Percentiles rank a stretch among this genome's conserved stretches.
phyloP scores from a whole-genome alignment of 2,329 filamentous ascomycete species.

The Alternaria brassicae region DNA sequence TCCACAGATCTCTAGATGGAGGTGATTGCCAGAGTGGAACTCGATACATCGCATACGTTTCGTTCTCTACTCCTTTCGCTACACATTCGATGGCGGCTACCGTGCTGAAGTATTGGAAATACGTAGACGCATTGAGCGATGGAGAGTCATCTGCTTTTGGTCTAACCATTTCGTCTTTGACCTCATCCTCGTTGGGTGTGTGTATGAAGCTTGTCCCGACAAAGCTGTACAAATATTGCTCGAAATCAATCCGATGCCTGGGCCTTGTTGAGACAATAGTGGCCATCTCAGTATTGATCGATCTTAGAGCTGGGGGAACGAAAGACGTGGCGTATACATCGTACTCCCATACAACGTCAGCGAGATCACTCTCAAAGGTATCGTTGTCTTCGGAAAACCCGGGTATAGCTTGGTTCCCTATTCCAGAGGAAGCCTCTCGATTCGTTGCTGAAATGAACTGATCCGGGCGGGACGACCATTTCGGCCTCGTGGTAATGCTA shows the following conservation, averaged over 20 bases:
- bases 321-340: slow-evolving; percentile 36
- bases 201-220: slow-evolving; percentile 29
- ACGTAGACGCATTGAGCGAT: slow-evolving; percentile 17
- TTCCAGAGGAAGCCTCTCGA: not conserved
- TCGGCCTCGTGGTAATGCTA: not conserved
- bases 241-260: slow-evolving; percentile 25
- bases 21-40: slow-evolving; percentile 12
- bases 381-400: not conserved
- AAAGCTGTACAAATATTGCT: slow-evolving; percentile 25
- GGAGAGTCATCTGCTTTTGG: not conserved
- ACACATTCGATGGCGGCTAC: slow-evolving; percentile 23
- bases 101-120: slow-evolving; percentile 25
- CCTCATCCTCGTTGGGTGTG: not conserved
- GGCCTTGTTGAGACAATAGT: slow-evolving; percentile 11
- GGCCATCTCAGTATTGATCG: slow-evolving; percentile 26
- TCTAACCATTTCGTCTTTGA: not conserved
- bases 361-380: not conserved
- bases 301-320: slow-evolving; percentile 19
- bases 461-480: not conserved
- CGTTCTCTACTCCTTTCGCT: slow-evolving; percentile 28
- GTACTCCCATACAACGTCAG: slow-evolving; percentile 11
- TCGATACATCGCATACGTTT: slow-evolving; percentile 29
- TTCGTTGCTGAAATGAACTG: not conserved
- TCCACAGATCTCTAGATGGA: slow-evolving; percentile 20
- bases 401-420: not conserved